A percentile compares a stretch with the other conserved stretches of the same genome.
These are phyloP conservation scores for Fonsecaea erecta DNA, from an alignment of 2,329 filamentous ascomycete genomes.

Conservation along the genomic window DNA sequence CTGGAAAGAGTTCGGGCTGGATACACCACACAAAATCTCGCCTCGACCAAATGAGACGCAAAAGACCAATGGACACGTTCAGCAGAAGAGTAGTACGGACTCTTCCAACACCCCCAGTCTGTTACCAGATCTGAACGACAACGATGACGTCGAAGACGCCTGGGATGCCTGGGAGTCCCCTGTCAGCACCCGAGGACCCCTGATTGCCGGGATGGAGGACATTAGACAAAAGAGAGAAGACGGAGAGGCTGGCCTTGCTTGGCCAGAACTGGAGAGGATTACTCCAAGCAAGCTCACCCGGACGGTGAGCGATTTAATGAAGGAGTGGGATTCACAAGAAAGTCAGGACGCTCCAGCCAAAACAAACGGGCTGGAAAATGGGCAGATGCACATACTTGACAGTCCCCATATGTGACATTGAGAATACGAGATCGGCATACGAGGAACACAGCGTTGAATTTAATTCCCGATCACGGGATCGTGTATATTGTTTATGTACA, in stretches of 20 bases:
- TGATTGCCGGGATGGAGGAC: background rate
- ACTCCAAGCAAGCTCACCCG: slow-evolving; percentile 77
- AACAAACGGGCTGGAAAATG: background rate
- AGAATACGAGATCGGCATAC: background rate
- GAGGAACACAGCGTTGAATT: background rate
- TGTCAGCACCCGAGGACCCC: slow-evolving; percentile 11
- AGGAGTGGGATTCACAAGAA: slow-evolving; percentile 83
- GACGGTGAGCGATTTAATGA: slow-evolving; percentile 84
- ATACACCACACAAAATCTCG: slow-evolving; percentile 48
- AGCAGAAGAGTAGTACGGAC: slow-evolving; percentile 32
- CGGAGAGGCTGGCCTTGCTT: slow-evolving; percentile 50
- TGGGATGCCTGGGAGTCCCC: slow-evolving; percentile 64
- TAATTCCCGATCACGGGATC: background rate
- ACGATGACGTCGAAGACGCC: slow-evolving; percentile 54
- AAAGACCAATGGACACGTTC: slow-evolving; percentile 23
- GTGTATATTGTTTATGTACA: background rate
- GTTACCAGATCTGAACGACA: slow-evolving; percentile 35
- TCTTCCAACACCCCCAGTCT: slow-evolving; percentile 35
- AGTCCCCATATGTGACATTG: slow-evolving; percentile 25
- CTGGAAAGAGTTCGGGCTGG: slow-evolving; percentile 58
- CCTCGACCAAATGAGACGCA: slow-evolving; percentile 37
- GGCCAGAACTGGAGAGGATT: slow-evolving; percentile 72
- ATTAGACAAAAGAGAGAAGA: slow-evolving; percentile 6
- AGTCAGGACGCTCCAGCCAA: slow-evolving; percentile 6
- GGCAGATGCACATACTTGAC: slow-evolving; percentile 21